Evolutionary conservation across 2,329 filamentous ascomycete species (phyloP).

Genomic region (Ploettnerulaceae sp.): DNA sequence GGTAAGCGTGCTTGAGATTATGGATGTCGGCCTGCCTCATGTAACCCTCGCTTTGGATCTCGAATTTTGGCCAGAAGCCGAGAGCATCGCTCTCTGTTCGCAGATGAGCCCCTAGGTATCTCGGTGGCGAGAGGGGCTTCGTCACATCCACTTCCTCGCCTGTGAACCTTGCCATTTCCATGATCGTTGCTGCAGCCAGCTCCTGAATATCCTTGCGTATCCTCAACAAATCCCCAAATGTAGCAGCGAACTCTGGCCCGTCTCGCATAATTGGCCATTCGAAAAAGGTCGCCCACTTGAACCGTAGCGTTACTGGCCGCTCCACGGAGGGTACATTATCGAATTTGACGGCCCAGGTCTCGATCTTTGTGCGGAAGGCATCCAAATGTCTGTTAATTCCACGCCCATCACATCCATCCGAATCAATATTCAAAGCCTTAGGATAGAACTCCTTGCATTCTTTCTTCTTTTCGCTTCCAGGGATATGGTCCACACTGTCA

Average conservation of each 20-base stretch:
- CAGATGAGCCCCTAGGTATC: slow-evolving; percentile 41
- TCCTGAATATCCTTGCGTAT: slow-evolving; percentile 40
- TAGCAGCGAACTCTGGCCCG: slow-evolving; percentile 43
- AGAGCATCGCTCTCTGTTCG: slow-evolving; percentile 45
- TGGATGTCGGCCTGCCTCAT: slow-evolving; percentile 34
- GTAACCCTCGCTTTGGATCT: slow-evolving; percentile 40
- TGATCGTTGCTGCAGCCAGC: slow-evolving; percentile 37
- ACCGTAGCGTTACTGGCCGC: slow-evolving; percentile 22
- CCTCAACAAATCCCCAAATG: slow-evolving; percentile 40
- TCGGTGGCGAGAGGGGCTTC: slow-evolving; percentile 13
- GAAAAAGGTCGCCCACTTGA: slow-evolving; percentile 30
- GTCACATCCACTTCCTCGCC: slow-evolving; percentile 19
- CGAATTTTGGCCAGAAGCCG: slow-evolving; percentile 42
- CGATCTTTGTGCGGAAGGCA: slow-evolving; percentile 26
- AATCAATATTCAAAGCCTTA: slow-evolving; percentile 25
- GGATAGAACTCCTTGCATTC: slow-evolving; percentile 39
- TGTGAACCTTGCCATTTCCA: slow-evolving; percentile 34
- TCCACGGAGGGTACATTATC: slow-evolving; percentile 16
- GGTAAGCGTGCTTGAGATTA: slow-evolving; percentile 39
- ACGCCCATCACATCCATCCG: slow-evolving; percentile 26
- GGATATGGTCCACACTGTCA: slow-evolving; percentile 37
- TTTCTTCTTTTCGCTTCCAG: slow-evolving; percentile 33
- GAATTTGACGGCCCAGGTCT: slow-evolving; percentile 23
- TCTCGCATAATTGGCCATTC: slow-evolving; percentile 45
- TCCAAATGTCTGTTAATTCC: slow-evolving; percentile 29